Conservation (phyloP, 75 land plant genomes). For the Pinus taeda region DNA sequence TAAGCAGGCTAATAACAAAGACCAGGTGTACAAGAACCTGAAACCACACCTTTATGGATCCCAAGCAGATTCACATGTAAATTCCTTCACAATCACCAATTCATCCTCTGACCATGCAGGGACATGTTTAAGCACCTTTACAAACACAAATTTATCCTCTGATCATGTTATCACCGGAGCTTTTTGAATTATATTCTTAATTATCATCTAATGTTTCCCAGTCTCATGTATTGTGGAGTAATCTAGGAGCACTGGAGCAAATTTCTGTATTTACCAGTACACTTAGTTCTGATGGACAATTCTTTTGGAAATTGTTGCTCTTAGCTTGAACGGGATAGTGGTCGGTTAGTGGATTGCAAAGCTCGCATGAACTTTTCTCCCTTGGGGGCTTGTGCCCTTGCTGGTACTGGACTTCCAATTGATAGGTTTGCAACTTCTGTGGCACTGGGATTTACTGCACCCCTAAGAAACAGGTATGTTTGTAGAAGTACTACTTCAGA, state of each 20-base stretch:
- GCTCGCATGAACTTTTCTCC: slow-evolving; percentile 83
- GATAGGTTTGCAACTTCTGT: slow-evolving; percentile 82
- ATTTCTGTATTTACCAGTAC: too few species aligned
- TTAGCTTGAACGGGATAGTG: slow-evolving; percentile 92
- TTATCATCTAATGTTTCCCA: background rate
- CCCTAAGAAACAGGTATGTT: slow-evolving; percentile 89
- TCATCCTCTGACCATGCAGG: too few species aligned
- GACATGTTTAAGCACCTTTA: too few species aligned
- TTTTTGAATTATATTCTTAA: too few species aligned
- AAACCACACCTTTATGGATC: too few species aligned
- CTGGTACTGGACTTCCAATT: slow-evolving; percentile 97
- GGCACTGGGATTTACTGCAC: slow-evolving; percentile 81
- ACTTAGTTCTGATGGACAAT: background rate
- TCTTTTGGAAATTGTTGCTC: background rate
- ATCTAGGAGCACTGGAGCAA: background rate
- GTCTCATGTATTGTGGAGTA: background rate
- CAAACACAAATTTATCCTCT: too few species aligned
- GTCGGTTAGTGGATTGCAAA: slow-evolving; percentile 69
- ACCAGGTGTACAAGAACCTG: too few species aligned
- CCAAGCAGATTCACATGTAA: too few species aligned
- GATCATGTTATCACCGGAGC: too few species aligned
- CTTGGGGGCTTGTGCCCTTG: slow-evolving; percentile 96
- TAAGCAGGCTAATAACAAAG: too few species aligned
- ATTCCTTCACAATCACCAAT: too few species aligned
- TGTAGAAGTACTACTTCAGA: background rate